phyloP scores from a whole-genome alignment of 225 moss, liverwort and hornwort genomes.

The Marchantia polymorpha region DNA sequence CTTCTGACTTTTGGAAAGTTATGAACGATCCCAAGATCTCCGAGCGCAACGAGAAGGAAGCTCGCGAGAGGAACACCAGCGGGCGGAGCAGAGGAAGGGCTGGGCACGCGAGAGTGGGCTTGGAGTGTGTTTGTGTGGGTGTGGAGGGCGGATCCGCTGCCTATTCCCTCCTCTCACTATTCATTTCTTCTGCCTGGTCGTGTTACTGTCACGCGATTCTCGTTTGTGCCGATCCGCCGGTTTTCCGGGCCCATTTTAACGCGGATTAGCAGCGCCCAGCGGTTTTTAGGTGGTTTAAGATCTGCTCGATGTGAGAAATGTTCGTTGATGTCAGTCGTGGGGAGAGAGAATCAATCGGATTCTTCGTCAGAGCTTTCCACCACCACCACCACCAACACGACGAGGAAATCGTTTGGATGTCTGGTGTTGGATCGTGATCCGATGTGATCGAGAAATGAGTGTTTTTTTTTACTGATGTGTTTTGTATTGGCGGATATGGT shows the following conservation, averaged over 20 bases:
- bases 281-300: not conserved
- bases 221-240: not conserved
- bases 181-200: not conserved
- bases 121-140: no score
- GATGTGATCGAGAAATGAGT: no score
- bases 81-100: not conserved
- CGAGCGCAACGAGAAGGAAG: not conserved
- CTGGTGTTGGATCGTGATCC: no score
- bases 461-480: not conserved
- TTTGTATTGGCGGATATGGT: not conserved
- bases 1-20: not conserved
- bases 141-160: not conserved
- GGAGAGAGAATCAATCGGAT: not conserved
- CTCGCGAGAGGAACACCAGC: no score
- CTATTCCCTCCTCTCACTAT: not conserved
- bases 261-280: not conserved
- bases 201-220: not conserved
- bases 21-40: constrained; percentile 4
- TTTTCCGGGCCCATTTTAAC: not conserved
- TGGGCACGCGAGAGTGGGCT: not conserved
- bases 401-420: no score
- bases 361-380: no score
- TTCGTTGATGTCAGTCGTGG: not conserved
- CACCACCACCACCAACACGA: no score
- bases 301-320: not conserved